Percentiles rank a stretch among this genome's conserved stretches.
These are phyloP conservation scores for Globisporangium camurandrum DNA, from an alignment of 352 stramenopile species.

Conservation along the genomic window DNA sequence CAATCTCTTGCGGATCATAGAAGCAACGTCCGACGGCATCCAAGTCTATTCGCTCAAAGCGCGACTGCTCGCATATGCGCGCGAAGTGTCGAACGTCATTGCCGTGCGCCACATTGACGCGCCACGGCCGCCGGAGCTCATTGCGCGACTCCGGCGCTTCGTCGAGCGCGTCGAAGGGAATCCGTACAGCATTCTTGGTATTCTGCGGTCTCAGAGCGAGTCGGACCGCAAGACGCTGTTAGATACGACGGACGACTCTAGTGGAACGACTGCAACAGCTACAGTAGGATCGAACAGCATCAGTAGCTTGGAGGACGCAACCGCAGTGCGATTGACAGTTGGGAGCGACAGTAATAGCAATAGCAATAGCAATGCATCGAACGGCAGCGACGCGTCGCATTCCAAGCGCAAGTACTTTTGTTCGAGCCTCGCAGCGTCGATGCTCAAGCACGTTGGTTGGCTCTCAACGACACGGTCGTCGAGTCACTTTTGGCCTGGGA, in stretches of 20 bases:
- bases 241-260: not conserved
- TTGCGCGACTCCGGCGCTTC: slow-evolving; percentile 41
- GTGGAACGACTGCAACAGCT: not conserved
- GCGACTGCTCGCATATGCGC: slow-evolving; percentile 67
- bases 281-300: too few species aligned
- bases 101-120: slow-evolving; percentile 47
- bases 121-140: slow-evolving; percentile 32
- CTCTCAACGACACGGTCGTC: slow-evolving; percentile 55
- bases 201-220: slow-evolving; percentile 47
- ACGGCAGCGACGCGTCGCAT: not conserved
- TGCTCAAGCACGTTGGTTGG: slow-evolving; percentile 74
- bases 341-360: too few species aligned
- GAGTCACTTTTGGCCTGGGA: slow-evolving; percentile 80
- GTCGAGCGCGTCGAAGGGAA: slow-evolving; percentile 70
- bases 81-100: slow-evolving; percentile 79
- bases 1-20: slow-evolving; percentile 63
- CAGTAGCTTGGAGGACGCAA: too few species aligned
- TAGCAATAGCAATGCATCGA: not conserved
- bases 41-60: slow-evolving; percentile 75
- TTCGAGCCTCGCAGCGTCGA: slow-evolving; percentile 70
- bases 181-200: slow-evolving; percentile 77
- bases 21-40: slow-evolving; percentile 73
- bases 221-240: slow-evolving; percentile 24
- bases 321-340: too few species aligned
- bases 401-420: slow-evolving; percentile 81